Conservation (phyloP, 805 yeast species). For the Kodamaea fukazawae region DNA sequence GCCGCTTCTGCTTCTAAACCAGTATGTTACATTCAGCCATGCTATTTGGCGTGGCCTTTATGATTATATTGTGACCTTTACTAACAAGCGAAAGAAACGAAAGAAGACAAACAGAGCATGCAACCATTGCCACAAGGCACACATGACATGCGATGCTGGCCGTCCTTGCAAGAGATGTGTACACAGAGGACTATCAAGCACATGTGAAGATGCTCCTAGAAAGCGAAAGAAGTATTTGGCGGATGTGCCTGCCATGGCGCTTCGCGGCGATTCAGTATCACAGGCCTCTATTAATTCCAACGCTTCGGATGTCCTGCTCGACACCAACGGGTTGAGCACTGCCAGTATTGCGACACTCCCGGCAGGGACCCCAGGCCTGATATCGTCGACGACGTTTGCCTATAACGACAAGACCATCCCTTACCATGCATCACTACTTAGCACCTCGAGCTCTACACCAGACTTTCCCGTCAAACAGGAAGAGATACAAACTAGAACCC, state of each 20-base stretch:
- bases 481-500: background rate
- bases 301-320: no score
- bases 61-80: background rate
- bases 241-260: constrained; percentile 46
- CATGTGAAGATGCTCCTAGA: constrained; percentile 88
- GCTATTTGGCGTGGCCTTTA: no score
- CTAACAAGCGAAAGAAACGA: constrained; percentile 28
- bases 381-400: no score
- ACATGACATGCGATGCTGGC: constrained; percentile 83
- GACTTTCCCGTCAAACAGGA: constrained; percentile 7
- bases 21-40: no score
- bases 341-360: no score
- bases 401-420: no score
- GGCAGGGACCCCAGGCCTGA: no score
- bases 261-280: constrained; percentile 5
- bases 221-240: constrained; percentile 78
- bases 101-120: constrained; percentile 86
- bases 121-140: constrained; percentile 85
- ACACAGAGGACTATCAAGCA: constrained; percentile 58
- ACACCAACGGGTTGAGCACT: no score
- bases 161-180: constrained; percentile 84
- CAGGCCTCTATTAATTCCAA: no score
- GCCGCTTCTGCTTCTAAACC: constrained; percentile 2
- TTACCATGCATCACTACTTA: constrained; percentile 5
- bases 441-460: constrained; percentile 3